Percentiles rank a stretch among this genome's conserved stretches.
Evolutionary conservation across 2,329 filamentous ascomycete genomes (phyloP).

Genomic region (Pochonia chlamydosporia): DNA sequence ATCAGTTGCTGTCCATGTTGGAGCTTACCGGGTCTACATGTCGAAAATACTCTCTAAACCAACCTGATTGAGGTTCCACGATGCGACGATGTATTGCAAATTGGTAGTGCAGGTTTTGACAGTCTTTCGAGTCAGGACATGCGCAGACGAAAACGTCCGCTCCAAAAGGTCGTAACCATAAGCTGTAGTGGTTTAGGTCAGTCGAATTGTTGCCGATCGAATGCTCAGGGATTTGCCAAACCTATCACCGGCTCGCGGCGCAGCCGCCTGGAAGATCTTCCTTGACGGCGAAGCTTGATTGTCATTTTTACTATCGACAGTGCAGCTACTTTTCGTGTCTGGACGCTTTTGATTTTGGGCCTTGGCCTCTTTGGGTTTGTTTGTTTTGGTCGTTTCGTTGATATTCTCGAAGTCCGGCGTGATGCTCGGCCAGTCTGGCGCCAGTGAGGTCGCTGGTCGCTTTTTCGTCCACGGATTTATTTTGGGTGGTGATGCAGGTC

Average conservation of each 20-base stretch:
- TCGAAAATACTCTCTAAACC: constrained; percentile 27
- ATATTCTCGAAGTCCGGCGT: constrained; percentile 2
- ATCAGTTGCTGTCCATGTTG: too few species aligned
- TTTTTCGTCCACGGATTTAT: constrained; percentile 24
- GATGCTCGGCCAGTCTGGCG: constrained; percentile 3
- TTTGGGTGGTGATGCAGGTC: constrained; percentile 27
- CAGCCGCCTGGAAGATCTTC: constrained; percentile 20
- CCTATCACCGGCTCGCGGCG: constrained; percentile 21
- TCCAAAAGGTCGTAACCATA: constrained; percentile 26
- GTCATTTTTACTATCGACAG: background rate
- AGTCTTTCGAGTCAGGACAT: too few species aligned
- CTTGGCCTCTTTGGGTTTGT: background rate
- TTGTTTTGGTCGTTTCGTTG: background rate
- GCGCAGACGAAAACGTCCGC: constrained; percentile 25
- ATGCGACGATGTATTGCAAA: constrained; percentile 30
- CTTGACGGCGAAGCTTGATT: constrained; percentile 9
- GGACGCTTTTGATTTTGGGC: background rate
- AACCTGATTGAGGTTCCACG: constrained; percentile 25
- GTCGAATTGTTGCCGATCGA: background rate
- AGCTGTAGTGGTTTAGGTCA: constrained; percentile 12
- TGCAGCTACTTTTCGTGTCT: background rate
- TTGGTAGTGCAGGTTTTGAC: constrained; percentile 9
- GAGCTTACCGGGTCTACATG: constrained; percentile 20
- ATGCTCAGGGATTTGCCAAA: constrained; percentile 2
- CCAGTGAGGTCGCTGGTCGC: background rate